Evolutionary conservation across 495 filamentous ascomycete species (phyloP), one percentile per base, ranked within the genome.

Genomic region (Cladorrhinum samala): DNA sequence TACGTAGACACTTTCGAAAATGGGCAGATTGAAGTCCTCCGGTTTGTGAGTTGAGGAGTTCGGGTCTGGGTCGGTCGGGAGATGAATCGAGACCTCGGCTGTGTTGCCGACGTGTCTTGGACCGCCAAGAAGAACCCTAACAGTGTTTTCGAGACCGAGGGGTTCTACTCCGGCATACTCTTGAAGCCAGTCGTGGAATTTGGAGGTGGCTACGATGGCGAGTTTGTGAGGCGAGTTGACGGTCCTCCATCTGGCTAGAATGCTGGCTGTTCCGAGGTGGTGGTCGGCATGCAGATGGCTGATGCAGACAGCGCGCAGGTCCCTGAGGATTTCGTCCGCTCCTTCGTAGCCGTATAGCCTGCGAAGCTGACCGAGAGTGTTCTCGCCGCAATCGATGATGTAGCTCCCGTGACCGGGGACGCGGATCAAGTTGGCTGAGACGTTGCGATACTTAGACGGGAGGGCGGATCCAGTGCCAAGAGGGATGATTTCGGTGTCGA

Each of bases 201-300:
- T 76, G 7, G 64, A 51, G 2, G 48, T 50, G 18, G 46, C 48
- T 40, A 64, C 51, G 41, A 65, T 42, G 44, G 63, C 41, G 24
- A 63, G 49, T 14, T 52, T 48, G 24, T 27, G 37, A 21, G 44
- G 19, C 16, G 52, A 48, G 9, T 21, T 58, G 42, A 64, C 57
- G 77, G 79, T 54, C 21, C 20, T 61, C 53, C 86, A 83, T 83
- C 89, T 92, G 16, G 87, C 87, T 61, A 99, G 84, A 21, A 96
- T 71, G 16, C 85, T 77, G 21, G 77, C 76, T 0, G 83, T 88
- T 25, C 93, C 93, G 17, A 97, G 79, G 62, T 99, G 93, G 68
- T 99, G 93, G 72, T 99, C 93, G 23, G 93, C 93, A 63, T 99
- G 93, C 47, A 92, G 70, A 68, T 99, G 93, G 62, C 87, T 92